Evolutionary conservation across 176 grass and related monocot species (phyloP), one percentile per base, ranked within the genome.

Genomic region (Saccharum spontaneum): DNA sequence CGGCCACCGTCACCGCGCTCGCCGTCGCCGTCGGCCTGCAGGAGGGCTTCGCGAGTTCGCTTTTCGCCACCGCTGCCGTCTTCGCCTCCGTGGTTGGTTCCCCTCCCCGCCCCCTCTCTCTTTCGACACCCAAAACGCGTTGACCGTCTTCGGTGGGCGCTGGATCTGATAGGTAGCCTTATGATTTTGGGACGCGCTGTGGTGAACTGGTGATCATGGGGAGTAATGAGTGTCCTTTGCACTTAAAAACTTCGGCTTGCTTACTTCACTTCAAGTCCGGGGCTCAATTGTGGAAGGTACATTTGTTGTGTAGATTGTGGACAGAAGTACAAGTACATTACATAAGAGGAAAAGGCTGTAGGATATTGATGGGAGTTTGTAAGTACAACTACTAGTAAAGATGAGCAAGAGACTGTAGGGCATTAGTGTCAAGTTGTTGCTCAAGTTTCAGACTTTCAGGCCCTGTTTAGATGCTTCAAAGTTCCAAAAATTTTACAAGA

Each of bases 1-100:
- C 94, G 6, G 87, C 92, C 67, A 97, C 90, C 20, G 94, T 97
- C 78, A 92, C 88, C 3, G 94, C 85, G 64, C 94, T 97, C 13
- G 92, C 94, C 52, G 67, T 88, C 13, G 86, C 86, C 77, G 52
- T 96, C 44, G 94, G 94, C 31, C 69, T 96, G 23, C 81, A 91
- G 45, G 94, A 96, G 26, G 91, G 94, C 4, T 91, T 96, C 83
- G 75, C 52, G 7, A 87, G 86, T 62, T 96, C 94, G 7, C 80
- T 93, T 67, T 96, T 93, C 68, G 94, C 94, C 79, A 89, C 94
- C n/a, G 86, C 94, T 15, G 83, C 86, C 26, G 79, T 97, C 82
- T 92, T 97, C 60, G 94, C 94, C 39, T 92, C 87, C 76, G 81
- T 97, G 86, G 94, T 97, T 73, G 67, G 94, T 72, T 17, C 26